Evolutionary conservation across 2,329 filamentous ascomycete genomes (phyloP).

Genomic region (Apiospora marii): DNA sequence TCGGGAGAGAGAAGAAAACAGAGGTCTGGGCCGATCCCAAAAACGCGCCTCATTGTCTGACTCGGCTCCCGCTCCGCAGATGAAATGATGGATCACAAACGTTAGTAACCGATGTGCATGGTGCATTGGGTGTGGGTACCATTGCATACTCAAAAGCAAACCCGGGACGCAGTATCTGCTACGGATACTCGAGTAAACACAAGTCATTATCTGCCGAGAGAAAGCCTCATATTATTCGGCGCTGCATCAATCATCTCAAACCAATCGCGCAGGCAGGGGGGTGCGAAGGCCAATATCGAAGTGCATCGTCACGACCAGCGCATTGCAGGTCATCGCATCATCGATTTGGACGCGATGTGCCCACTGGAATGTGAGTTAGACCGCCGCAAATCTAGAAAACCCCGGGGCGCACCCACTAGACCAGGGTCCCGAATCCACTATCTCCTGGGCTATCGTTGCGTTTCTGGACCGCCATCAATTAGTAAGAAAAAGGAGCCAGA

Average conservation of each 20-base stretch:
- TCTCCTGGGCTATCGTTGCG: not conserved
- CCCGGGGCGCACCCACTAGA: conserved; percentile 4
- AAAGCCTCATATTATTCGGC: not conserved
- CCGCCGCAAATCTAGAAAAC: conserved; percentile 1
- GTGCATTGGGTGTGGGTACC: not conserved
- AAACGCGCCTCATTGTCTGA: not conserved
- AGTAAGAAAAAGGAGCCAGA: not conserved
- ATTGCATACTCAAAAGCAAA: not conserved
- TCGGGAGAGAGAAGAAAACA: no score
- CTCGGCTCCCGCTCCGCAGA: not conserved
- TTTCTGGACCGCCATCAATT: not conserved
- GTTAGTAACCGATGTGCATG: not conserved
- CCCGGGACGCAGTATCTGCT: not conserved
- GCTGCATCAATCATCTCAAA: not conserved
- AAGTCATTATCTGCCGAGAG: not conserved
- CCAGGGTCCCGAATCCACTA: conserved; percentile 1
- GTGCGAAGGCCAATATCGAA: not conserved
- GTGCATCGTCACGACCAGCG: not conserved
- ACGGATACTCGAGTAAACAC: not conserved
- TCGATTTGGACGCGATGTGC: not conserved
- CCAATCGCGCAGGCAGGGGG: not conserved
- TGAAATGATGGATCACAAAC: not conserved
- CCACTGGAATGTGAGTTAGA: not conserved
- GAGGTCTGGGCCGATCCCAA: no score
- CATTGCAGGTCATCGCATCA: conserved; percentile 19